Evolutionary conservation across 257 asterid species (phyloP).

Genomic region (Thymus mandschuricus): DNA sequence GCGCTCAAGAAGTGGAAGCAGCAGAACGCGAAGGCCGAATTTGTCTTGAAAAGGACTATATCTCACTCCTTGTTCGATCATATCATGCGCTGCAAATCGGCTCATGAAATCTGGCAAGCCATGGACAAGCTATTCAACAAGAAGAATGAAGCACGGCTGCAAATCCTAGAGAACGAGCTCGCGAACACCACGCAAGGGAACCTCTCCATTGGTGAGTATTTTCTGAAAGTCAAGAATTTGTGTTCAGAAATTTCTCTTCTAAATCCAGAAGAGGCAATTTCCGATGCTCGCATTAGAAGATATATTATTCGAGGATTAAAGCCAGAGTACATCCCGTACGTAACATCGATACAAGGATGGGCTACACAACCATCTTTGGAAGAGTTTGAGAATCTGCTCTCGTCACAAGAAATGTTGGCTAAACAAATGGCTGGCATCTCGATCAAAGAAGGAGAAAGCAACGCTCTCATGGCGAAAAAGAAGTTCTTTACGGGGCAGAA

Average conservation of each 20-base stretch:
- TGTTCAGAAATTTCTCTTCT: conserved; percentile 22
- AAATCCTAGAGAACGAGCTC: conserved; percentile 9
- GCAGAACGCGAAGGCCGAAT: conserved; percentile 19
- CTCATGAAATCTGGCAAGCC: conserved; percentile 1
- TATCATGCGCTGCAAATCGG: conserved; percentile 9
- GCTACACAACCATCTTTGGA: conserved; percentile 19
- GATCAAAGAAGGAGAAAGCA: too few relatives aligned
- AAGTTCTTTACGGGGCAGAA: too few relatives aligned
- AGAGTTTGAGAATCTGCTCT: conserved; percentile 9
- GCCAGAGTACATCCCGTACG: background rate
- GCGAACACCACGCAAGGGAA: conserved; percentile 7
- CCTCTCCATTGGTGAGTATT: background rate
- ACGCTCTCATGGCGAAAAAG: too few relatives aligned
- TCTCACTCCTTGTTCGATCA: conserved; percentile 12
- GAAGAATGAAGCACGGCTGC: conserved; percentile 4
- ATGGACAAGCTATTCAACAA: conserved; percentile 13
- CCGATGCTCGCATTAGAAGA: background rate
- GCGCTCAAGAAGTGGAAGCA: too few relatives aligned
- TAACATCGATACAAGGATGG: conserved; percentile 26
- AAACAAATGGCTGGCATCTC: too few relatives aligned
- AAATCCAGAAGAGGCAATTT: conserved; percentile 11
- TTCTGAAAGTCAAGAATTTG: conserved; percentile 24
- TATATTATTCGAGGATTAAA: conserved; percentile 17
- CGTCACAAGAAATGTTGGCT: conserved; percentile 22
- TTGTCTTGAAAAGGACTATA: background rate